Conservation (phyloP, 2,329 filamentous ascomycete species). For the Fusarium sp. region DNA sequence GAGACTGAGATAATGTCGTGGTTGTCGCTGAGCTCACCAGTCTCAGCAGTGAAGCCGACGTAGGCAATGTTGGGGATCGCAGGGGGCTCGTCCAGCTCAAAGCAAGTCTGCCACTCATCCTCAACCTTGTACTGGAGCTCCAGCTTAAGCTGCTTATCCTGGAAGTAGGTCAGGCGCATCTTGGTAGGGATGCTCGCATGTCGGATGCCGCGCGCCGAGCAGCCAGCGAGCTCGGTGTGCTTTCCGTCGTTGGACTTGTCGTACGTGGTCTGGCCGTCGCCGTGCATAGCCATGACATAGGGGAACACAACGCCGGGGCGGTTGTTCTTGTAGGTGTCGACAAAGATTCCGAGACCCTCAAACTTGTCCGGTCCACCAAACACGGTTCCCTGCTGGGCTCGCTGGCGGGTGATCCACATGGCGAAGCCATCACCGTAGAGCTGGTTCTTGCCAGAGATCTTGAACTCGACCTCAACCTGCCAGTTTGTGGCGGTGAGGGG, state of each 20-base stretch:
- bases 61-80: slow-evolving; percentile 83
- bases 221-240: slow-evolving; percentile 90
- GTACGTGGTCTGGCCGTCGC: slow-evolving; percentile 89
- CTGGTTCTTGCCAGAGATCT: slow-evolving; percentile 87
- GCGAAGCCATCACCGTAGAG: slow-evolving; percentile 97
- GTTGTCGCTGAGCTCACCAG: slow-evolving; percentile 95
- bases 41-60: slow-evolving; percentile 86
- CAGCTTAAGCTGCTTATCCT: slow-evolving; percentile 90
- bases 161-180: slow-evolving; percentile 92
- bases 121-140: slow-evolving; percentile 95
- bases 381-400: slow-evolving; percentile 81
- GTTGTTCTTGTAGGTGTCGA: slow-evolving; percentile 99
- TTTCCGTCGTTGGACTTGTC: slow-evolving; percentile 97
- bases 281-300: slow-evolving; percentile 98
- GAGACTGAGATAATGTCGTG: slow-evolving; percentile 93
- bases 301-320: slow-evolving; percentile 94
- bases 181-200: slow-evolving; percentile 84
- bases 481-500: slow-evolving; percentile 98
- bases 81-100: slow-evolving; percentile 76
- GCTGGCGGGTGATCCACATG: slow-evolving; percentile 97
- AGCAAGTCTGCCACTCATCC: slow-evolving; percentile 90
- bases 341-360: slow-evolving; percentile 93
- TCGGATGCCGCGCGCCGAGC: slow-evolving; percentile 92
- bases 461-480: slow-evolving; percentile 97
- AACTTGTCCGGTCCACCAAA: slow-evolving; percentile 92